Evolutionary conservation across 352 stramenopile species (phyloP), one percentile per base, ranked within the genome.

Genomic region (Globisporangium okanoganense): DNA sequence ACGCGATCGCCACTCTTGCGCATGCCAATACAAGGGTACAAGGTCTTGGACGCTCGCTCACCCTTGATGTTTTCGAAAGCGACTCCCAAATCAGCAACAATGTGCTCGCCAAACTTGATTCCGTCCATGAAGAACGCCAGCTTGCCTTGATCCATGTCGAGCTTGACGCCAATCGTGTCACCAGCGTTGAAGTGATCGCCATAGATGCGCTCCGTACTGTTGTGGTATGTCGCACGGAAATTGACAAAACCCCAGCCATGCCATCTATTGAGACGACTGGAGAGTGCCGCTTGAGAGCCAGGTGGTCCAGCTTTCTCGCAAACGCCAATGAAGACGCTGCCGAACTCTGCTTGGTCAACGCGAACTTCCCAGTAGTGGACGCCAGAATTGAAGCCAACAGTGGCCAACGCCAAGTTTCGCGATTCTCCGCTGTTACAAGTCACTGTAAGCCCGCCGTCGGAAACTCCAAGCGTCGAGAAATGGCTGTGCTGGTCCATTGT

Each of bases 21-120:
- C 70, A 99, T 92, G 45, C 97, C 96, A 62, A 99, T 97, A 61
- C 98, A 97, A 50, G 97, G 97, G 70, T 95, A 99, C 41, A 99
- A 73, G 22, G 95, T 97, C 33, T 88, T 88, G 27, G 85, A 82
- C 47, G 84, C 88, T 10, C 85, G 76, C 56, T 92, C 88, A 25
- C 71, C 75, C 71, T 96, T 95, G 63, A 96, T 83, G 48, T 97
- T 96, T 56, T 99, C 94, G 70, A 98, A 99, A 3, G 97, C 97
- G 64, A 97, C 96, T 16, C 97, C 97, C 18, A 99, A 78, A 72
- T 99, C 96, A 53, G 96, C 97, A 33, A 99, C 81, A 57, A 99
- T 98, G 65, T 99, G 97, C 71, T 99, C 96, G n/a, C 97, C 97
- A 80, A 98, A 99, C 72, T 99, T 99, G 51, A 99, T 94, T 20